These are phyloP conservation scores for Mycena kentingensis DNA, from an alignment of 768 basidiomycete species.

Conservation along the genomic window DNA sequence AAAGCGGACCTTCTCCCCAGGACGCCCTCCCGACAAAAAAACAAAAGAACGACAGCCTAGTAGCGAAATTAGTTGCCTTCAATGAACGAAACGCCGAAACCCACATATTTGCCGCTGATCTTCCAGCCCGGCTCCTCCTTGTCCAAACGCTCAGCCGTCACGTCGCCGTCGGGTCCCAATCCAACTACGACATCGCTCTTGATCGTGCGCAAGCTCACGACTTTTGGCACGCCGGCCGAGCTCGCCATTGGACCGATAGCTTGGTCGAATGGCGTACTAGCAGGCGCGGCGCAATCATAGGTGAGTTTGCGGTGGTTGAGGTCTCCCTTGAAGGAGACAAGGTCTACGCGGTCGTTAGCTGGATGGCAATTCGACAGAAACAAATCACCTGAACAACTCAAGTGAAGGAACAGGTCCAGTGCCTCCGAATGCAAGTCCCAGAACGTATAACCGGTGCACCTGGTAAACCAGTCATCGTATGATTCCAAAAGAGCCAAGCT, in stretches of 20 bases:
- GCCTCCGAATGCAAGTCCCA: slow-evolving; percentile 85
- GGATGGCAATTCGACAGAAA: too few relatives aligned
- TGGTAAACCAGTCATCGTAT: too few relatives aligned
- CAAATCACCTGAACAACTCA: slow-evolving; percentile 83
- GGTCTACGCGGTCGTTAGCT: slow-evolving; percentile 84
- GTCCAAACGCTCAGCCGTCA: slow-evolving; percentile 77
- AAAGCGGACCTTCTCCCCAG: slow-evolving; percentile 85
- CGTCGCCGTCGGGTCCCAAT: slow-evolving; percentile 67
- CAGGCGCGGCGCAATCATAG: slow-evolving; percentile 84
- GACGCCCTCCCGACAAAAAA: slow-evolving; percentile 86
- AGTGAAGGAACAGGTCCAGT: slow-evolving; percentile 89
- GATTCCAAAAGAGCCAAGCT: too few relatives aligned
- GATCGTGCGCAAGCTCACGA: slow-evolving; percentile 87
- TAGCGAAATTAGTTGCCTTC: slow-evolving; percentile 1
- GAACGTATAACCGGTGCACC: slow-evolving; percentile 95
- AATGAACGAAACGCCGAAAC: slow-evolving; percentile 31
- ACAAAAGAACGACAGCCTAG: slow-evolving; percentile 79
- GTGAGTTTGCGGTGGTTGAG: slow-evolving; percentile 91
- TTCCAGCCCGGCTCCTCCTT: slow-evolving; percentile 91
- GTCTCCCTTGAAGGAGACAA: slow-evolving; percentile 95
- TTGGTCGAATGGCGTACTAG: slow-evolving; percentile 83
- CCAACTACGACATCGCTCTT: slow-evolving; percentile 96
- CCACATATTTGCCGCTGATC: slow-evolving; percentile 94
- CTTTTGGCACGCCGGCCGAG: slow-evolving; percentile 81
- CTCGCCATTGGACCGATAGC: slow-evolving; percentile 94